Evolutionary conservation across 169 alveolate species (phyloP).

Genomic region (Pseudocohnilembus persalinus): DNA sequence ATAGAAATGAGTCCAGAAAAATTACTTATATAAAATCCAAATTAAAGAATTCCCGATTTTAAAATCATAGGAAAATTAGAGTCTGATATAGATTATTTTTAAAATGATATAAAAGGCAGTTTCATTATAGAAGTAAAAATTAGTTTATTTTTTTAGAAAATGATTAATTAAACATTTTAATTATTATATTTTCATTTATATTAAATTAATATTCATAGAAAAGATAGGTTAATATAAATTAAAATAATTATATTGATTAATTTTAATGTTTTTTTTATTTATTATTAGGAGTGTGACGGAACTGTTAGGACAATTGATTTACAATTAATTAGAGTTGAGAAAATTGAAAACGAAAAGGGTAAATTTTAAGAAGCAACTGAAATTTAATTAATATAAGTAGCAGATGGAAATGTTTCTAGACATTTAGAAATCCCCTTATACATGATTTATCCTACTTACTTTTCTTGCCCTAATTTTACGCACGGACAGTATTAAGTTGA

Average conservation of each 20-base stretch:
- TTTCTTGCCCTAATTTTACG: slow-evolving; percentile 73
- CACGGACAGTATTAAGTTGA: slow-evolving; percentile 34
- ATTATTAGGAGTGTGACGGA: slow-evolving; percentile 57
- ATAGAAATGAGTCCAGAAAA: not conserved
- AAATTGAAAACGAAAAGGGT: slow-evolving; percentile 54
- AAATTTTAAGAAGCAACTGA: slow-evolving; percentile 69
- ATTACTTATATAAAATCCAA: no score
- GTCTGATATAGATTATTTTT: slow-evolving; percentile 16
- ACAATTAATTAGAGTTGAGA: slow-evolving; percentile 75
- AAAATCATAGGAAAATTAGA: not conserved
- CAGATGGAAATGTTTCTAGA: slow-evolving; percentile 83
- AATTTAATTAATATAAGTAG: slow-evolving; percentile 76
- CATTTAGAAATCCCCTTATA: slow-evolving; percentile 75
- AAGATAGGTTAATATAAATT: slow-evolving; percentile 23
- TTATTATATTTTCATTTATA: not conserved
- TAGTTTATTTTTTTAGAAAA: slow-evolving; percentile 10
- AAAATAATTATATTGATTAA: not conserved
- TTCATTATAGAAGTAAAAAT: slow-evolving; percentile 14
- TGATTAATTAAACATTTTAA: slow-evolving; percentile 20
- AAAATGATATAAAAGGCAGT: slow-evolving; percentile 12
- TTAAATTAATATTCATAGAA: slow-evolving; percentile 18
- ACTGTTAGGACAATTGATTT: slow-evolving; percentile 74
- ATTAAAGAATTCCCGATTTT: not conserved
- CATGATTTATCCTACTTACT: slow-evolving; percentile 78
- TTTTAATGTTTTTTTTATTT: not conserved